Percentiles rank a stretch among this genome's conserved stretches.
Conservation (phyloP, 371 early-diverging fungal genomes). For the Coemansia sp. region DNA sequence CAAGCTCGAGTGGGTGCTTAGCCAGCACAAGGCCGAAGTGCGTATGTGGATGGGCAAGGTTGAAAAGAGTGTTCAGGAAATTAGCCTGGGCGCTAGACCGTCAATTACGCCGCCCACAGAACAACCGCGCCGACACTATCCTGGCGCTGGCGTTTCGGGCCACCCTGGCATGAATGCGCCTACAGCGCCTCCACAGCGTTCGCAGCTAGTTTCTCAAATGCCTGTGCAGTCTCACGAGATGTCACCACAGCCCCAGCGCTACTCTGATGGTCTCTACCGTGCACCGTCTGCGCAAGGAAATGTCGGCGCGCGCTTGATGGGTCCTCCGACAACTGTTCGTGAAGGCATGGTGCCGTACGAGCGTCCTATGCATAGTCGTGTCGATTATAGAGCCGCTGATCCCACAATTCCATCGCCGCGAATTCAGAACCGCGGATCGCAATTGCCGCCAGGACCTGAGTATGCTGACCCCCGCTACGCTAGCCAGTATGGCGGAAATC, state of each 20-base stretch:
- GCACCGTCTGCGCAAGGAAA: background rate
- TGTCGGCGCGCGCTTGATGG: background rate
- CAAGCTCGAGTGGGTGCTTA: conserved; percentile 31
- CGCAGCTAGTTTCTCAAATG: background rate
- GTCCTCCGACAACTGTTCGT: background rate
- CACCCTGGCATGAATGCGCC: background rate
- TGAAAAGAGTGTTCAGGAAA: conserved; percentile 20
- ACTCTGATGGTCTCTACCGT: background rate
- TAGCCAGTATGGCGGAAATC: background rate
- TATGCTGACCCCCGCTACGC: background rate
- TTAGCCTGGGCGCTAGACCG: background rate
- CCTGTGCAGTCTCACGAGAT: background rate
- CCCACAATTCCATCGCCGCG: background rate
- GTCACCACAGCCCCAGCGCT: conserved; percentile 8
- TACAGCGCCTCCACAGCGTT: background rate
- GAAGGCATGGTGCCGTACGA: conserved; percentile 1
- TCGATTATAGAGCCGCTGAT: background rate
- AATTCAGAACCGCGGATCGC: background rate
- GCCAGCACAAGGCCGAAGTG: conserved; percentile 38
- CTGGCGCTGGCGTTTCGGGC: background rate
- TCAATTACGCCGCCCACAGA: conserved; percentile 10
- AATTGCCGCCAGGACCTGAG: conserved; percentile 1
- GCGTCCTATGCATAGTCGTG: background rate
- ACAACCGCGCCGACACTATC: background rate
- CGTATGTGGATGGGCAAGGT: conserved; percentile 41